Base-by-base conservation (phyloP, 2,329 filamentous ascomycete species). In the Colletotrichum gigasporum region DNA sequence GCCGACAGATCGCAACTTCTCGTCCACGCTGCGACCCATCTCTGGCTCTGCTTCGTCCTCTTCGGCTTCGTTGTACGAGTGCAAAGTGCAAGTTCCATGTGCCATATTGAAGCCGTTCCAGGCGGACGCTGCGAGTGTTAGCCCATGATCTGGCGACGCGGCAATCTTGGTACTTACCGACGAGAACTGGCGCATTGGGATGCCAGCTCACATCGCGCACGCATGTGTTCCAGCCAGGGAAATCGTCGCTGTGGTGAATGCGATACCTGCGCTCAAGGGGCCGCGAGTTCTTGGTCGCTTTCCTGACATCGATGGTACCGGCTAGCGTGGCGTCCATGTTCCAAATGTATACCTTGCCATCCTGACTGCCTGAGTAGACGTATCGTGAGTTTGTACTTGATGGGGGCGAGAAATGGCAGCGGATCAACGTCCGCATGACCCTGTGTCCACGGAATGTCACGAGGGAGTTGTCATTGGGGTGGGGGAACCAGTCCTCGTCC, bases 401-500 rank as follows among this genome's bases (percentile, higher is more conserved):
- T 0, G 93, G 89, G 0, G 96, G 96, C 30, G 92, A 96, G 78
- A 99, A 99, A 78, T 98, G 95, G 72, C 96, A 98, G 65, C 96
- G 86, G 69, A 98, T 97, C 39, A 98, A 83, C 1, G 96, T 98
- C 71, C 93, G 91, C 65, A 96, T 85, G 11, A 99, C 93, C 67
- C 87, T 87, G 78, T 99, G 96, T 9, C 95, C 95, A 24, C 93
- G 88, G 83, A 96, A 98, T 0, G 95, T 97, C 47, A 98, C 96
- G 3, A 97, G 82, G 1, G 92, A 96, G 80, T 95, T 97, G 77
- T 98, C 96, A 71, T 94, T 79, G 0, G 91, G 91, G 75, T 97
- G 91, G 2, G 89, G 88, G 63, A 87, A 87, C 83, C 88, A 93
- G 70, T 88, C 80, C 20, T 85, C 79, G 8, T 88, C 85, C 70